Evolutionary conservation across 371 early-diverging fungal species (phyloP).

Genomic region (Circinella minor): DNA sequence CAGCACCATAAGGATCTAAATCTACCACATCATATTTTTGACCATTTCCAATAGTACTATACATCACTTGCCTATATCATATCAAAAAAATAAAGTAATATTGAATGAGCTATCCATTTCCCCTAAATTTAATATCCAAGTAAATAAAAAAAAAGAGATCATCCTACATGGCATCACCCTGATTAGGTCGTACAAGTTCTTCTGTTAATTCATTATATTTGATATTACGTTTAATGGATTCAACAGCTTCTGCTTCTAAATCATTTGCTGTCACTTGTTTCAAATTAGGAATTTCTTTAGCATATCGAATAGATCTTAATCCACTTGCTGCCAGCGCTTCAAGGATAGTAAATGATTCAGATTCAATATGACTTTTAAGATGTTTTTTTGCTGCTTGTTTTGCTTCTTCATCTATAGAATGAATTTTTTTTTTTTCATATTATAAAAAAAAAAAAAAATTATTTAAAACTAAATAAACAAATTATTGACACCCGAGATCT

Average conservation of each 20-base stretch:
- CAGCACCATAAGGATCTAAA: constrained; percentile 99
- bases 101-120: too few species aligned
- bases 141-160: background rate
- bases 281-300: constrained; percentile 92
- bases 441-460: too few species aligned
- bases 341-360: constrained; percentile 74
- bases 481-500: background rate
- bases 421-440: too few species aligned
- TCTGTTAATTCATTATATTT: constrained; percentile 80
- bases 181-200: constrained; percentile 76
- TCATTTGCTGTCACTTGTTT: constrained; percentile 94
- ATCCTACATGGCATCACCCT: constrained; percentile 76
- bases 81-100: too few species aligned
- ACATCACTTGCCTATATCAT: constrained; percentile 73
- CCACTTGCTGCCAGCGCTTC: constrained; percentile 99
- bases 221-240: constrained; percentile 90
- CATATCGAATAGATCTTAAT: constrained; percentile 97
- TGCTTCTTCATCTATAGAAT: constrained; percentile 35
- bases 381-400: constrained; percentile 30
- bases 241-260: constrained; percentile 88
- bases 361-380: constrained; percentile 31
- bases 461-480: too few species aligned
- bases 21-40: constrained; percentile 86
- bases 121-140: background rate
- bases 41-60: constrained; percentile 65